Conservation (phyloP, 2,329 filamentous ascomycete species). For the Colletotrichum agaves region DNA sequence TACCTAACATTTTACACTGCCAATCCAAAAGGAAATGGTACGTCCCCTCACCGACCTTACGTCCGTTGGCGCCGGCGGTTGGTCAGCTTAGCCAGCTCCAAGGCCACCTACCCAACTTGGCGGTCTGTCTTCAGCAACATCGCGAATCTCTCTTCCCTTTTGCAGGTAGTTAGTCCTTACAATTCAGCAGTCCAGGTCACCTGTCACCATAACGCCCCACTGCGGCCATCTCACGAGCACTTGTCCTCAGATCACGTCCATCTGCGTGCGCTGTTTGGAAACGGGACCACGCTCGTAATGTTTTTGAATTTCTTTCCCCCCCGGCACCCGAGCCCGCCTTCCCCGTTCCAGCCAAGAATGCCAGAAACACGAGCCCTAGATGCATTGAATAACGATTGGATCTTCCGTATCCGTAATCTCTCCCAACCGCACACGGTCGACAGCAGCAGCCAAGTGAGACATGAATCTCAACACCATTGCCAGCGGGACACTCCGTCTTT, state of each 20-base stretch:
- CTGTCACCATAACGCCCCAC: neutral
- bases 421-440: conserved; percentile 1
- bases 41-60: conserved; percentile 20
- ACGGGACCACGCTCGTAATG: conserved; percentile 14
- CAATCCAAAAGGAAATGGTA: no score
- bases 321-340: neutral
- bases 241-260: no score
- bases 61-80: conserved; percentile 1
- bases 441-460: conserved; percentile 16
- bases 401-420: conserved; percentile 16
- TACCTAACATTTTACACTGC: no score
- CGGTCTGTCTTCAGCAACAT: neutral
- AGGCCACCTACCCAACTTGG: conserved; percentile 5
- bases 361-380: conserved; percentile 1
- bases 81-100: no score
- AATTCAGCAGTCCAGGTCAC: neutral
- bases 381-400: neutral
- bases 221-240: no score
- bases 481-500: neutral
- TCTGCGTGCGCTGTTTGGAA: neutral
- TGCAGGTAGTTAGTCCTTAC: neutral
- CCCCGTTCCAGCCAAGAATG: neutral
- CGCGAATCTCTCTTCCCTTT: neutral
- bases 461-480: conserved; percentile 14
- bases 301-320: conserved; percentile 25